A percentile compares a stretch with the other conserved stretches of the same genome.
Conservation (phyloP, 140 eudicot species). For the Eryngium alpinum region DNA sequence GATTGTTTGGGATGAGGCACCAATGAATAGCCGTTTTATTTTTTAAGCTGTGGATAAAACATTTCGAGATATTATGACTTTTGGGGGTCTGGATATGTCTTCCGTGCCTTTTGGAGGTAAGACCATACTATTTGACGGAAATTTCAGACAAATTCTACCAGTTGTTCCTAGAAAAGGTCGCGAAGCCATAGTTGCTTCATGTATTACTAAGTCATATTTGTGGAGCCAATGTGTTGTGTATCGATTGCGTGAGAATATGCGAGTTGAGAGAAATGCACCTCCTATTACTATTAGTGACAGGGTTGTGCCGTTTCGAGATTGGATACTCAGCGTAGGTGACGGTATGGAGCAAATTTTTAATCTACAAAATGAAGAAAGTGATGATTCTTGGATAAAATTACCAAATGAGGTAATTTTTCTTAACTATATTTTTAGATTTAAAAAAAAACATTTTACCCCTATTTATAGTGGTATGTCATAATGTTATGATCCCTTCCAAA, state of each 20-base stretch:
- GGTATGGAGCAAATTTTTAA: neutral
- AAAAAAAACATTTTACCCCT: no score
- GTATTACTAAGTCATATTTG: neutral
- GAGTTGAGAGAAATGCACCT: neutral
- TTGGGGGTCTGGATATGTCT: no score
- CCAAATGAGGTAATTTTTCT: neutral
- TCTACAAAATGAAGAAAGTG: neutral
- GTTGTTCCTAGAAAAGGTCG: neutral
- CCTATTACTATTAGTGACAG: neutral
- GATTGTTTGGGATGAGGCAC: neutral
- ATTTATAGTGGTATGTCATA: no score
- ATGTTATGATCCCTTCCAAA: no score
- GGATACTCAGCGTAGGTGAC: neutral
- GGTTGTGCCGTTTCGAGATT: neutral
- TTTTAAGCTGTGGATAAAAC: neutral
- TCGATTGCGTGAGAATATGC: neutral
- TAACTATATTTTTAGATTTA: no score
- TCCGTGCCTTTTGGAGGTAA: neutral
- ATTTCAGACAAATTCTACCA: neutral
- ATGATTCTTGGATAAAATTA: neutral
- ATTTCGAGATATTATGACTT: neutral
- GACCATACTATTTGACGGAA: neutral
- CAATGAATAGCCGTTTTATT: neutral
- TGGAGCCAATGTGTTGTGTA: neutral
- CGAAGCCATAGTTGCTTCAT: neutral